phyloP scores from a whole-genome alignment of 257 asterid species.

The Sherardia arvensis region DNA sequence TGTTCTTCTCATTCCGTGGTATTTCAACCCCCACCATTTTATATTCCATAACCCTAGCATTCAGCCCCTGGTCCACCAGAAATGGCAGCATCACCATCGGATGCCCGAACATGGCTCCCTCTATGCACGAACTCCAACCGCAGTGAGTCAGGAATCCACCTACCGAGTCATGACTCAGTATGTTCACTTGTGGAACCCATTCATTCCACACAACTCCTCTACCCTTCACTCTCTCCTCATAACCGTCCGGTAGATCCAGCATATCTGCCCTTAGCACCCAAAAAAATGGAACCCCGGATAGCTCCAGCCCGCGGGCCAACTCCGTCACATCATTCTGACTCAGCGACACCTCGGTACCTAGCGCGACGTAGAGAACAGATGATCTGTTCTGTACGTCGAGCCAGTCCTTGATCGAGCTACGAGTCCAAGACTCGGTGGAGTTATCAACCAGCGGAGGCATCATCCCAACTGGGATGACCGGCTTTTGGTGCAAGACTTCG shows the following conservation, averaged over 20 bases:
- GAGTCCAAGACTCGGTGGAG: background rate
- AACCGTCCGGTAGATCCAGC: background rate
- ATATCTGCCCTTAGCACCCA: conserved; percentile 2
- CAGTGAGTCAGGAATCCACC: too few species aligned
- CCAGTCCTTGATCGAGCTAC: background rate
- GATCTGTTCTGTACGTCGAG: background rate
- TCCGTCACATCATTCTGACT: background rate
- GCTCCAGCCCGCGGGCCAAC: conserved; percentile 6
- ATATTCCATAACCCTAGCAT: conserved; percentile 9
- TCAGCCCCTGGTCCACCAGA: conserved; percentile 1
- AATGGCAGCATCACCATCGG: conserved; percentile 2
- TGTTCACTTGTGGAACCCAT: too few species aligned
- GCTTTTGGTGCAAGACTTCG: background rate
- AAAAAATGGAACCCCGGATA: background rate
- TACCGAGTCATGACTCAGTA: too few species aligned
- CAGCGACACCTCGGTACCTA: conserved; percentile 3
- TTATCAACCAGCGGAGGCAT: conserved; percentile 6
- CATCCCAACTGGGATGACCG: conserved; percentile 11
- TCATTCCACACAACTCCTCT: conserved; percentile 4
- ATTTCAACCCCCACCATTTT: conserved; percentile 5
- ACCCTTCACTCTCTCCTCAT: conserved; percentile 8
- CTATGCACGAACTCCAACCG: conserved; percentile 13
- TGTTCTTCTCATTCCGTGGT: background rate
- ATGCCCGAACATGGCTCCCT: background rate
- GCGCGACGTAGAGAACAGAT: conserved; percentile 11